These are phyloP conservation scores for Malassezia psittaci DNA, from an alignment of 1,284 basidiomycete genomes.

Conservation along the genomic window DNA sequence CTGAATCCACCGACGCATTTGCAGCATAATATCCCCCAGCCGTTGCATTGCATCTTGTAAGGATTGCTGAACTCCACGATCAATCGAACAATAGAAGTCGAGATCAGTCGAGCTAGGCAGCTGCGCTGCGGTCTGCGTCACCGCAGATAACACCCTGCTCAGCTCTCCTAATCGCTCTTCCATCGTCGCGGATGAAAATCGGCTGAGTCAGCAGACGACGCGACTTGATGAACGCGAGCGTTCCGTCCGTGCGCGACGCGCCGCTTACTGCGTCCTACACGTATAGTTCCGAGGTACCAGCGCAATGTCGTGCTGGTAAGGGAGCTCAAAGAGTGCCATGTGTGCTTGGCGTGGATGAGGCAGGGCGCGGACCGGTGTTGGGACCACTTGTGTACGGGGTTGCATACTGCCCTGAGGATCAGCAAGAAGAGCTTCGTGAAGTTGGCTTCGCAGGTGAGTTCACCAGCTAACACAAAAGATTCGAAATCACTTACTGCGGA, in stretches of 20 bases:
- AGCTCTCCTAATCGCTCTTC: constrained; percentile 11
- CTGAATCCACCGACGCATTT: constrained; percentile 21
- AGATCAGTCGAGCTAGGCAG: constrained; percentile 56
- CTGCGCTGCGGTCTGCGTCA: constrained; percentile 29
- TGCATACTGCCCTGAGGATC: constrained; percentile 76
- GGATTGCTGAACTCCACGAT: constrained; percentile 59
- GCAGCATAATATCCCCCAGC: constrained; percentile 47
- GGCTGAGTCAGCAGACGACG: constrained; percentile 11
- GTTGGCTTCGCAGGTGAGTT: constrained; percentile 75
- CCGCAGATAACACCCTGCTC: constrained; percentile 2
- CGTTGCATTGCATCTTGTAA: constrained; percentile 59
- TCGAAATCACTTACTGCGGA: constrained; percentile 76
- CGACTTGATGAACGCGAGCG: background rate
- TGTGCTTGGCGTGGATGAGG: constrained; percentile 81
- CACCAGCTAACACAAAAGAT: constrained; percentile 53
- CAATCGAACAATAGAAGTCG: constrained; percentile 72
- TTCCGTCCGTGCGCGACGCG: constrained; percentile 15
- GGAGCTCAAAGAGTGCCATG: constrained; percentile 26
- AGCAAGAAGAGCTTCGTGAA: constrained; percentile 62
- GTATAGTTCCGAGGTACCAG: constrained; percentile 12
- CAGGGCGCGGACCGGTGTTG: constrained; percentile 83
- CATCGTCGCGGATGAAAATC: constrained; percentile 2
- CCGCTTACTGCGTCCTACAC: constrained; percentile 16
- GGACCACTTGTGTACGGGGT: constrained; percentile 86
- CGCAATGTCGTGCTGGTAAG: constrained; percentile 9